Percentiles rank a stretch among this genome's conserved stretches.
Conservation (phyloP, 2,329 filamentous ascomycete species). For the Aspergillus ochraceus region DNA sequence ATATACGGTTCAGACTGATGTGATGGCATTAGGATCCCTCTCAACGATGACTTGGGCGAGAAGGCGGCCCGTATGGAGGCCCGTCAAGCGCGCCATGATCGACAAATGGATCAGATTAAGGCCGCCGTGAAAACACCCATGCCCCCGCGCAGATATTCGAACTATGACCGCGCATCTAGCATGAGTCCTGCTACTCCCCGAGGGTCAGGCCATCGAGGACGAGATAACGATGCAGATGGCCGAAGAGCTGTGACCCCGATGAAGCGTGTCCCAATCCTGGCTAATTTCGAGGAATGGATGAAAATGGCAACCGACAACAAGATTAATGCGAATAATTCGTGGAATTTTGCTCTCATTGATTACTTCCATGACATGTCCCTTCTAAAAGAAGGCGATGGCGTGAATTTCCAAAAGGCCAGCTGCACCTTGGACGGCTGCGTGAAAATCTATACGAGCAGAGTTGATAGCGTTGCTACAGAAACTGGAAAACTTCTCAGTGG, state of each 20-base stretch:
- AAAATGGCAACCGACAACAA: constrained; percentile 99
- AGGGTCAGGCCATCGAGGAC: constrained; percentile 34
- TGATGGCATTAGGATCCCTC: constrained; percentile 67
- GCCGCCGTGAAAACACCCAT: constrained; percentile 60
- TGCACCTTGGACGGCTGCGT: constrained; percentile 97
- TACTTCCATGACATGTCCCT: constrained; percentile 99
- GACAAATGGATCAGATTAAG: constrained; percentile 89
- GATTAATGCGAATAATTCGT: constrained; percentile 97
- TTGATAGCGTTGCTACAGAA: constrained; percentile 96
- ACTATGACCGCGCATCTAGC: constrained; percentile 37
- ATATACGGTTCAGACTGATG: constrained; percentile 12
- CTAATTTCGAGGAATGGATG: constrained; percentile 99
- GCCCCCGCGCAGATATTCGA: constrained; percentile 41
- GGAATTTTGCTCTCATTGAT: constrained; percentile 99
- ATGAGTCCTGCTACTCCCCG: constrained; percentile 54
- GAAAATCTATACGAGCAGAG: constrained; percentile 98
- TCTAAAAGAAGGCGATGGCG: constrained; percentile 90
- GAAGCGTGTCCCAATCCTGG: constrained; percentile 92
- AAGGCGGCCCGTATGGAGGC: constrained; percentile 85
- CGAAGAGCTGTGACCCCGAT: constrained; percentile 81
- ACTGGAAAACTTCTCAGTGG: constrained; percentile 94
- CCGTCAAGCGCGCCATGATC: constrained; percentile 83
- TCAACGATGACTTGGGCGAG: constrained; percentile 93
- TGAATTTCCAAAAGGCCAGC: constrained; percentile 98
- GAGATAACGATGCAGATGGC: constrained; percentile 59